Percentiles rank a stretch among this genome's conserved stretches.
phyloP scores from a whole-genome alignment of 225 moss, liverwort and hornwort species.

The Thuidium tamariscinum region DNA sequence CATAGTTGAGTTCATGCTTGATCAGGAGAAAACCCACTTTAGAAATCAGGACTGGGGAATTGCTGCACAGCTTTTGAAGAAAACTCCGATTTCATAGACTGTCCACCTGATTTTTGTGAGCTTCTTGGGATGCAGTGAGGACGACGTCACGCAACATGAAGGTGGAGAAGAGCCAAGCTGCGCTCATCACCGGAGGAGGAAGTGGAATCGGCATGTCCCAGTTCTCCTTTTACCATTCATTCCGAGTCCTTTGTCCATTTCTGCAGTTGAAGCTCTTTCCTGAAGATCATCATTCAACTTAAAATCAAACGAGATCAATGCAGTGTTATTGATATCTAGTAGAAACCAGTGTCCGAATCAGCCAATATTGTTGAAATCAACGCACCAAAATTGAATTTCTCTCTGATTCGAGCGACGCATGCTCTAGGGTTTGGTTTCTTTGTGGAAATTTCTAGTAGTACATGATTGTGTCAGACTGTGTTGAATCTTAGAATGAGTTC shows the following conservation, averaged over 20 bases:
- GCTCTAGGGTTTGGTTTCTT: neutral
- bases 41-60: neutral
- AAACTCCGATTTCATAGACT: neutral
- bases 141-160: neutral
- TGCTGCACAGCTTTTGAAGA: neutral
- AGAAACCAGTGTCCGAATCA: neutral
- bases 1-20: neutral
- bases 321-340: neutral
- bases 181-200: constrained; percentile 5
- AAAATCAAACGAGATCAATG: neutral
- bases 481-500: no score
- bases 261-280: neutral
- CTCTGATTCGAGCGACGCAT: neutral
- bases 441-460: neutral
- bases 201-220: constrained; percentile 1
- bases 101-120: neutral
- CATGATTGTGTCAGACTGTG: no score
- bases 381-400: neutral
- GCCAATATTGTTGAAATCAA: neutral
- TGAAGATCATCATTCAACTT: neutral
- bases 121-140: neutral
- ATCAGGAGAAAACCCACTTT: neutral
- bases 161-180: constrained; percentile 6
- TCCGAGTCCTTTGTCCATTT: neutral
- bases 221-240: neutral